Evolutionary conservation across 1,139 yeast genomes (phyloP).

Genomic region (Kazachstania sp.): DNA sequence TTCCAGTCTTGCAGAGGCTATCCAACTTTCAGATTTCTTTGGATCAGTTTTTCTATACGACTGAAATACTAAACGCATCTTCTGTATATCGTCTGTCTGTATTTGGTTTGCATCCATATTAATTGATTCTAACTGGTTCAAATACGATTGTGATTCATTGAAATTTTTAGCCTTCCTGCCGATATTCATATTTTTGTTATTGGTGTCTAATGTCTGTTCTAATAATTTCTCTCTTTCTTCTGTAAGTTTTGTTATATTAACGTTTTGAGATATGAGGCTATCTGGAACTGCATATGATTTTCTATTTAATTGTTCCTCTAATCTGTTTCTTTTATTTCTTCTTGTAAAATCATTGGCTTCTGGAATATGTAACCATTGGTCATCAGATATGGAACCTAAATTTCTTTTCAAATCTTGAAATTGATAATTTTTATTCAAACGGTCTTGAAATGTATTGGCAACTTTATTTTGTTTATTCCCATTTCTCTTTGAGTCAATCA

Average conservation of each 20-base stretch:
- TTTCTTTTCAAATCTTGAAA: conserved; percentile 57
- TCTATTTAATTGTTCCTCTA: conserved; percentile 54
- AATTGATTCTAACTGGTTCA: conserved; percentile 28
- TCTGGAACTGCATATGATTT: conserved; percentile 84
- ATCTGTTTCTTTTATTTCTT: conserved; percentile 62
- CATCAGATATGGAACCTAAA: conserved; percentile 49
- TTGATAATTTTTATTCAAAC: conserved; percentile 33
- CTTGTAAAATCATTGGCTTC: conserved; percentile 85
- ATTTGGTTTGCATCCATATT: conserved; percentile 4
- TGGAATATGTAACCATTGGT: conserved; percentile 77
- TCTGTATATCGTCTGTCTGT: conserved; percentile 40
- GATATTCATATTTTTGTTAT: conserved; percentile 16
- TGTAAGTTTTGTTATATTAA: conserved; percentile 31
- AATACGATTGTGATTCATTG: conserved; percentile 32
- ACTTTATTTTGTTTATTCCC: conserved; percentile 33
- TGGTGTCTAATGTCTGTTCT: conserved; percentile 34
- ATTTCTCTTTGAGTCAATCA: conserved; percentile 51
- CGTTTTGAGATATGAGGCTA: conserved; percentile 36
- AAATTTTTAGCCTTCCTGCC: conserved; percentile 9
- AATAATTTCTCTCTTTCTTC: conserved; percentile 32
- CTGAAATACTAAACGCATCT: conserved; percentile 51
- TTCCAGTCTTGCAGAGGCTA: conserved; percentile 77
- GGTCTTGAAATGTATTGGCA: conserved; percentile 14
- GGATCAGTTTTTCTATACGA: conserved; percentile 72
- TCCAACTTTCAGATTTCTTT: conserved; percentile 70